These are phyloP conservation scores for Claviceps digitariae DNA, from an alignment of 2,329 filamentous ascomycete genomes.

Conservation along the genomic window DNA sequence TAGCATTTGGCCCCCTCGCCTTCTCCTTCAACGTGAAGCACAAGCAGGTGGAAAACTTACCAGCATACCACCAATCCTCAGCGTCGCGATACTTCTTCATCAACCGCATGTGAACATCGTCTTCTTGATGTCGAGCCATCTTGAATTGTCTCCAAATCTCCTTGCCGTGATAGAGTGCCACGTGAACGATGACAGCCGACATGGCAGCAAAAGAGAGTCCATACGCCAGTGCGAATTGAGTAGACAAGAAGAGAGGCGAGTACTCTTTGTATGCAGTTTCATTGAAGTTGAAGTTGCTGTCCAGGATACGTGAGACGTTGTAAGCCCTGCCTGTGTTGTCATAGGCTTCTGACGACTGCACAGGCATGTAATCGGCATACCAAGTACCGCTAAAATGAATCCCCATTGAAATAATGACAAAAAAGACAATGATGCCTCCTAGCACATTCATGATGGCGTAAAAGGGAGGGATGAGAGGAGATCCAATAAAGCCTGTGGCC, in stretches of 20 bases:
- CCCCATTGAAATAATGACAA: slow-evolving; percentile 42
- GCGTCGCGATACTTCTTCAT: slow-evolving; percentile 49
- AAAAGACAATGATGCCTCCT: slow-evolving; percentile 39
- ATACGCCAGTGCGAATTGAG: slow-evolving; percentile 47
- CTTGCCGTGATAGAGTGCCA: slow-evolving; percentile 39
- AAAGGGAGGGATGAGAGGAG: slow-evolving; percentile 39
- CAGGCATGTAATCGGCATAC: slow-evolving; percentile 47
- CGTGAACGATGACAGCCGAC: slow-evolving; percentile 44
- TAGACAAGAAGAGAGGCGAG: slow-evolving; percentile 51
- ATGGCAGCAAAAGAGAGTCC: slow-evolving; percentile 56
- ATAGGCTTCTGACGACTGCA: slow-evolving; percentile 46
- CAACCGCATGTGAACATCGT: slow-evolving; percentile 45
- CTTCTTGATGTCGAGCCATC: slow-evolving; percentile 41
- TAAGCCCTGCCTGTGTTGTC: slow-evolving; percentile 50
- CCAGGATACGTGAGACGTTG: slow-evolving; percentile 47
- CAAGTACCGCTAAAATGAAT: slow-evolving; percentile 44
- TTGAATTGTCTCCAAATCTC: slow-evolving; percentile 42
- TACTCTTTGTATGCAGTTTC: slow-evolving; percentile 47
- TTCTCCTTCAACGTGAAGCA: neutral
- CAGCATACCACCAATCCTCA: slow-evolving; percentile 45
- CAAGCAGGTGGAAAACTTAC: slow-evolving; percentile 23
- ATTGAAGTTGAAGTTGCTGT: slow-evolving; percentile 41
- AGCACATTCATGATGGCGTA: slow-evolving; percentile 42
- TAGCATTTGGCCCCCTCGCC: neutral
- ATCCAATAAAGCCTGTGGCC: slow-evolving; percentile 34